Base-by-base conservation (phyloP, 108 stramenopile genomes). In the Cyclostephanos tholiformis region DNA sequence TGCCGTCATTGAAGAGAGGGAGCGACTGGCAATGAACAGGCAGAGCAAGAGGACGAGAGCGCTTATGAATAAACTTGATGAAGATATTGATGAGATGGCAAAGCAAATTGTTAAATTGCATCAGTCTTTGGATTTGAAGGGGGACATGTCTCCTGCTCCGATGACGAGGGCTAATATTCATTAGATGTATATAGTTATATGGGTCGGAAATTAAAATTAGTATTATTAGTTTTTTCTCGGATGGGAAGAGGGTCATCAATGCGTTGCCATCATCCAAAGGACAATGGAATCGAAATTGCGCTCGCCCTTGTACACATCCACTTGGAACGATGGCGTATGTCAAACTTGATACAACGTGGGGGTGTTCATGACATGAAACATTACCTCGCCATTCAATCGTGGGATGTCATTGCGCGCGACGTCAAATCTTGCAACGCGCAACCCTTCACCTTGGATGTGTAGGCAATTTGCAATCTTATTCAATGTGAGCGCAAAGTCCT, bases 341-440 rank as follows among this genome's bases (percentile, higher is more conserved):
- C 32, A 48, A 7, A 82, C 65, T 51, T 51, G 71, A 65, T 82
- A 82, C 68, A 85, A 67, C 17, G 78, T 72, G 11, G 84, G 84
- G 0, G 84, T 85, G 36, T 30, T 63, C 49, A 78, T 67, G 0
- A 85, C 65, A 14, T 14, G 32, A 55, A 85, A 76, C 23, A 80
- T 48, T 0, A 64, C 63, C n/a, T 78, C n/a, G 27, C 56, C 43
- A 25, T 69, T 41, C 17, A 70, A 19, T n/a, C 53, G 36, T 19
- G 84, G 80, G 22, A 77, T 30, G 29, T 68, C 55, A 29, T 75
- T 27, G 41, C 67, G 63, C 0, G 77, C 77, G 22, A 82, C 70
- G 50, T 85, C 84, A 69, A 72, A 85, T 26, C 84, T 36, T 26
- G 71, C 81, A 12, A 72, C 70, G 52, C 61, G 38, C 20, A 77